These are phyloP conservation scores for Lactifluus hygrophoroides DNA, from an alignment of 768 basidiomycete genomes.

Conservation along the genomic window DNA sequence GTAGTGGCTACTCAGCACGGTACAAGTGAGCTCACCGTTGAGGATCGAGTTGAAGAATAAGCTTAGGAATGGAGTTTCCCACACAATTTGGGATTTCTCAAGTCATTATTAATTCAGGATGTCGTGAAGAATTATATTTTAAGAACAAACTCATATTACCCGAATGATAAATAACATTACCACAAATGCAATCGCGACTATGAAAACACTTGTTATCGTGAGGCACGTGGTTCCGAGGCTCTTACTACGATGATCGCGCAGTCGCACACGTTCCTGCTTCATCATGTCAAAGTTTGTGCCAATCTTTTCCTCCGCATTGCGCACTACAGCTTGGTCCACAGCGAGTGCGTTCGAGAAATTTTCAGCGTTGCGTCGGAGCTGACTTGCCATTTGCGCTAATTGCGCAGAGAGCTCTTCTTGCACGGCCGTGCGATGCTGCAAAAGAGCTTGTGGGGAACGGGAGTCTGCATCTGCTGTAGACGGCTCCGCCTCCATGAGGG, in stretches of 20 bases:
- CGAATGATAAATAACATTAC: constrained; percentile 69
- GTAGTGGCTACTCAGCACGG: too few relatives aligned
- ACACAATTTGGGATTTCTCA: too few relatives aligned
- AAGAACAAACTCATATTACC: constrained; percentile 34
- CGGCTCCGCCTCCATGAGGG: not conserved
- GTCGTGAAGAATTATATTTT: not conserved
- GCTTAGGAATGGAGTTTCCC: too few relatives aligned
- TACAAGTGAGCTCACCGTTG: too few relatives aligned
- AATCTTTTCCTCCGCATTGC: constrained; percentile 59
- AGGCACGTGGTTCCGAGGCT: constrained; percentile 48
- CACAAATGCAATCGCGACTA: constrained; percentile 61
- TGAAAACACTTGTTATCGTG: constrained; percentile 42
- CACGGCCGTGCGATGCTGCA: constrained; percentile 28
- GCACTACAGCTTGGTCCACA: constrained; percentile 66
- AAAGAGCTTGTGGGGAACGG: constrained; percentile 6
- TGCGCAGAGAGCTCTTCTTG: constrained; percentile 71
- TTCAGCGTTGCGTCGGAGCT: constrained; percentile 74
- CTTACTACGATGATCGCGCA: constrained; percentile 39
- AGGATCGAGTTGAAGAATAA: too few relatives aligned
- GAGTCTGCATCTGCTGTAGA: not conserved
- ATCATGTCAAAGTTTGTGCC: constrained; percentile 65
- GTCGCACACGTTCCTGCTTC: constrained; percentile 48
- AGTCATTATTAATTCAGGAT: too few relatives aligned
- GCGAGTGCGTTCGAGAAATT: constrained; percentile 68
- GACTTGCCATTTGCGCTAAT: constrained; percentile 78